Evolutionary conservation across 441 rosid genomes (phyloP).

Genomic region (Syzygium malaccense): DNA sequence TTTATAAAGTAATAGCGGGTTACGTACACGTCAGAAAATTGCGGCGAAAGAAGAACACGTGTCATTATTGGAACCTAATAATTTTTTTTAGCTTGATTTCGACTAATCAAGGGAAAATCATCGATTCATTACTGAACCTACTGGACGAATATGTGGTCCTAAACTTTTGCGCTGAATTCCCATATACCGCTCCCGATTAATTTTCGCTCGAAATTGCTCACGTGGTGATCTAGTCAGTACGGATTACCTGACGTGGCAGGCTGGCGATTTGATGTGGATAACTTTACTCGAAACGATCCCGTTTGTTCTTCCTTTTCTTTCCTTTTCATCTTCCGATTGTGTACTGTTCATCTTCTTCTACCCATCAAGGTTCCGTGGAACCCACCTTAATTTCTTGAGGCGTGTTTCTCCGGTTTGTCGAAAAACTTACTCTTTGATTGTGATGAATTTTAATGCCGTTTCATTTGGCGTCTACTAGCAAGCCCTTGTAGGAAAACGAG

Average conservation of each 20-base stretch:
- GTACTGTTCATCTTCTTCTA: background rate
- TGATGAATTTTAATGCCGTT: too few relatives aligned
- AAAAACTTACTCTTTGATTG: too few relatives aligned
- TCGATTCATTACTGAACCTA: too few relatives aligned
- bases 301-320: background rate
- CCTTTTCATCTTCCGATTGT: background rate
- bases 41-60: background rate
- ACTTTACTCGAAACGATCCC: accelerated
- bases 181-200: accelerated
- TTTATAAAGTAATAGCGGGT: background rate
- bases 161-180: background rate
- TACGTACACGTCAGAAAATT: background rate
- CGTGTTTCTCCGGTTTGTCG: accelerated
- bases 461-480: too few relatives aligned
- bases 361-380: background rate
- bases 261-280: accelerated
- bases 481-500: too few relatives aligned
- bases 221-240: accelerated
- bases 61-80: background rate
- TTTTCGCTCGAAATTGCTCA: background rate
- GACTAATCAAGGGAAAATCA: background rate
- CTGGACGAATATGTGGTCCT: too few relatives aligned
- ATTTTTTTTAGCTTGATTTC: background rate
- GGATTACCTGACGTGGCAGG: accelerated
- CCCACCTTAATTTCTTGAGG: background rate